Evolutionary conservation across 2,329 filamentous ascomycete genomes (phyloP).

Genomic region (Thelonectria rubi): DNA sequence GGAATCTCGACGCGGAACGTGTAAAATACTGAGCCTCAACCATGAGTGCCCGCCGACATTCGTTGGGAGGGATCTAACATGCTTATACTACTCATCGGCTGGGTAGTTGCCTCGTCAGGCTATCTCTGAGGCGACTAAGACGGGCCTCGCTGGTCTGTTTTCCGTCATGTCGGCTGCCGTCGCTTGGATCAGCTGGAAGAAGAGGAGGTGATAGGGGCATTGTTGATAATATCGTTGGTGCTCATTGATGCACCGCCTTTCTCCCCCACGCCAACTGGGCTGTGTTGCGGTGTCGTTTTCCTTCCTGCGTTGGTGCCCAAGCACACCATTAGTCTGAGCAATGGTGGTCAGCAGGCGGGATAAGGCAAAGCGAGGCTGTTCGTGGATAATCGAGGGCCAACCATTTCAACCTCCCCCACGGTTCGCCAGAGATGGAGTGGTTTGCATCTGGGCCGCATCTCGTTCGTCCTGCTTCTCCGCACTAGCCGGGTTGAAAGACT

Average conservation of each 20-base stretch:
- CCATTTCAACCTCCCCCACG: constrained; percentile 26
- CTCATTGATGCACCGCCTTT: background rate
- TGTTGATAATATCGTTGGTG: constrained; percentile 1
- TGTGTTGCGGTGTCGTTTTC: background rate
- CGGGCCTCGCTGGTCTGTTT: constrained; percentile 1
- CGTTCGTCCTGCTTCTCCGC: constrained; percentile 16
- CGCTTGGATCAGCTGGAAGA: constrained; percentile 9
- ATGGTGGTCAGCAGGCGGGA: constrained; percentile 11
- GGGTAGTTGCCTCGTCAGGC: constrained; percentile 10
- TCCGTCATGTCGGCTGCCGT: background rate
- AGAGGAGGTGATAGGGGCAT: background rate
- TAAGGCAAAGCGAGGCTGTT: constrained; percentile 16
- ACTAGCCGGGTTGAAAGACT: constrained; percentile 9
- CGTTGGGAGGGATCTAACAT: constrained; percentile 9
- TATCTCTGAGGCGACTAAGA: constrained; percentile 1
- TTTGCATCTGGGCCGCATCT: constrained; percentile 25
- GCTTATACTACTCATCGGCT: constrained; percentile 16
- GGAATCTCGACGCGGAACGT: constrained; percentile 3
- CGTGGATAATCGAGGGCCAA: constrained; percentile 24
- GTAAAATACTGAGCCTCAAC: constrained; percentile 16
- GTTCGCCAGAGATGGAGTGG: constrained; percentile 29
- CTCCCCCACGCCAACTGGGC: constrained; percentile 7
- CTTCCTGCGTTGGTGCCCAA: constrained; percentile 30
- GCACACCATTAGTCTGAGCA: constrained; percentile 20
- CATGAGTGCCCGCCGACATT: background rate